Base-by-base conservation (phyloP, 192 early-diverging fungal genomes). In the Pilobolus umbonatus region DNA sequence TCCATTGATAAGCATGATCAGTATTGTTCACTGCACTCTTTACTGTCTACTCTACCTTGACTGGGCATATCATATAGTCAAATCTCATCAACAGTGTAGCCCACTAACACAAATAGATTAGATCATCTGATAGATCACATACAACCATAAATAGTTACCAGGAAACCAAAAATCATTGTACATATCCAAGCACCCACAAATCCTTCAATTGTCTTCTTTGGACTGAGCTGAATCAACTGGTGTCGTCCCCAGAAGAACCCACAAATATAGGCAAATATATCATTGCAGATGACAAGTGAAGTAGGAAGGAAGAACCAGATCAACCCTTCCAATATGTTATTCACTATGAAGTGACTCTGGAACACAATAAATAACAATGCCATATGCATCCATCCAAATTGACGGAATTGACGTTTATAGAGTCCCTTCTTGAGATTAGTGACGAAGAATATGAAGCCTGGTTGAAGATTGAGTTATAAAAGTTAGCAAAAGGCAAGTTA, bases 321-420 rank as follows among this genome's bases (percentile, higher is more conserved):
- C 64, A 98, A 77, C 44, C 95, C 95, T 73, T 96, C 92, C 66
- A 96, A 90, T 64, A 96, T 93, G 73, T 98, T 98, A 68, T 96
- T 93, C 70, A 96, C 85, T 68, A 96, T 94, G 64, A 92, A 96
- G 67, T 95, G 93, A 62, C 88, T 91, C 73, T 94, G 92, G 67
- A 87, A 78, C 36, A 98, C 92, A 25, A 96, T 92, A 11, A 98
- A 67, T 25, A 94, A 76, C 49, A 98, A 65, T 9, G 90, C 85
- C 92, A 96, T 95, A 67, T 98, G 95, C 21, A 93, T 96, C 94
- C 93, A 95, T 24, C 86, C 89, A 68, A 95, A 98, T 73, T 96
- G 93, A 4, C 83, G 77, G 71, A 98, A 90, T 77, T 98, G 95
- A 77, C 93, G 92, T 65, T 89, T 84, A 77, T 98, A 98, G 69